Base-by-base conservation (phyloP, 257 asterid species). In the Solanum gracilifrons region DNA sequence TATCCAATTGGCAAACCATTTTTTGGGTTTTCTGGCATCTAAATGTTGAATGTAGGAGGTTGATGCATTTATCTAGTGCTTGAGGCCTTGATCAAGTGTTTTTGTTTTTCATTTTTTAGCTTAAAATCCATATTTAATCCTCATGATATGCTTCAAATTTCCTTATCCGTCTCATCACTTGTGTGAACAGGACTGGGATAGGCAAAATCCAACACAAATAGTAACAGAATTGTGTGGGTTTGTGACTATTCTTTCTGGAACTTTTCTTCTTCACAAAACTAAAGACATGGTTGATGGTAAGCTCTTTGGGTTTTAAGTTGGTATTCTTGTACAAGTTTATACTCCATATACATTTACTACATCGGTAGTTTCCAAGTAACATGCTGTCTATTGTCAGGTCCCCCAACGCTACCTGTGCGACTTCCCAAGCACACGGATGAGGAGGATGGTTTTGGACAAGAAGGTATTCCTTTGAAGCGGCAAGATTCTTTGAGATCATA, bases 181-280 rank as follows among this genome's bases (percentile, higher is more conserved):
- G 82, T 73, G 39, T 85, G 89, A 82, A 73, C 95, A 97, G 99
- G 99, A 97, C 83, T 95, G 99, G 99, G 98, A 95, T 90, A 94
- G 98, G 90, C 99, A 97, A 90, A 93, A 94, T 89, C 97, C 94
- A 43, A 95, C 99, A 27, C 99, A 97, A 90, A 97, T 97, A 83
- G 93, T 97, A 48, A 95, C 99, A 46, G 99, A 97, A 89, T 89
- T 97, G 94, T 97, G 99, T 87, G 99, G 99, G 25, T 97, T 97
- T 88, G 97, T 97, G 88, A 97, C 99, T 32, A 97, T 97, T 90
- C 98, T 95, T 62, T 95, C 98, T 2, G 99, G 98, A 73, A 97
- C 99, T 13, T 97, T 95, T 92, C 99, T 97, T 90, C 98, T 97
- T 86, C 99, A 97, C 98, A 97, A 92, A 91, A 97, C 98, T n/a